Conservation (phyloP, 2,329 filamentous ascomycete genomes). For the Blastomyces percursus region DNA sequence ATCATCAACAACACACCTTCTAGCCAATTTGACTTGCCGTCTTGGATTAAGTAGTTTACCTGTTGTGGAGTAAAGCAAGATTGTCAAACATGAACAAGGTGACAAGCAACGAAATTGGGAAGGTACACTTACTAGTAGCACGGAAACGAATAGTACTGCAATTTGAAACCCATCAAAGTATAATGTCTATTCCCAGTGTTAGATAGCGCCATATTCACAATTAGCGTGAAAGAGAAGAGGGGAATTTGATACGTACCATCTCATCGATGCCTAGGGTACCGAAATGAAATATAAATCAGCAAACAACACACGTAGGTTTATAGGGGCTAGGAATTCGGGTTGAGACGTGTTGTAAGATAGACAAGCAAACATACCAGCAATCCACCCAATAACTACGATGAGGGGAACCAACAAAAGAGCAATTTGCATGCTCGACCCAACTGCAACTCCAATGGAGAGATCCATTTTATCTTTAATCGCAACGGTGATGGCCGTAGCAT, state of each 20-base stretch:
- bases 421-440: slow-evolving; percentile 57
- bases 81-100: background rate
- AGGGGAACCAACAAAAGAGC: slow-evolving; percentile 52
- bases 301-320: background rate
- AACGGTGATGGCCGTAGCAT: slow-evolving; percentile 52
- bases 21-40: slow-evolving; percentile 49
- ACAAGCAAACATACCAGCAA: slow-evolving; percentile 31
- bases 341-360: background rate
- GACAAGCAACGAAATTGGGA: background rate
- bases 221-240: background rate
- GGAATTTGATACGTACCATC: slow-evolving; percentile 37
- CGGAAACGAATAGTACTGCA: slow-evolving; percentile 49
- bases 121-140: slow-evolving; percentile 29
- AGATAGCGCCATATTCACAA: slow-evolving; percentile 12
- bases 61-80: slow-evolving; percentile 30
- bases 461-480: slow-evolving; percentile 59
- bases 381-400: slow-evolving; percentile 52
- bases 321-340: too few relatives aligned
- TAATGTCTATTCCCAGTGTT: slow-evolving; percentile 43
- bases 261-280: slow-evolving; percentile 35
- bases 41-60: slow-evolving; percentile 53
- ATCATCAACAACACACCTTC: slow-evolving; percentile 51
- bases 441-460: slow-evolving; percentile 53
- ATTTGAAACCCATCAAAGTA: slow-evolving; percentile 86
- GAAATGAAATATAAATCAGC: background rate